phyloP scores from a whole-genome alignment of 2,329 filamentous ascomycete species.

The Byssochlamys sp. region DNA sequence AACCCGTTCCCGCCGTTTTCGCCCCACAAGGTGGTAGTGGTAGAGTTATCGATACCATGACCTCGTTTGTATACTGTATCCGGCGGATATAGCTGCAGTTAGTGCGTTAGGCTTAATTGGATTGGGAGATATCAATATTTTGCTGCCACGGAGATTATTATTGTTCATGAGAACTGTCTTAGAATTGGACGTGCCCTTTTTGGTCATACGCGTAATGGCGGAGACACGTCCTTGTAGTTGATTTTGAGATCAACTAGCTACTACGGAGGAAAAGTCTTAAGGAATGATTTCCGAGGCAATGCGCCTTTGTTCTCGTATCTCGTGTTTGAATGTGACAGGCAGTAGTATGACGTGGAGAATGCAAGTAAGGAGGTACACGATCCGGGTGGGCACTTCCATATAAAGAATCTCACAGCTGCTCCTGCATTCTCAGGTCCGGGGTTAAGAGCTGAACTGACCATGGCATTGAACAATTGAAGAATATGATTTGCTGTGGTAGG shows the following conservation, averaged over 20 bases:
- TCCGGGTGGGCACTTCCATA: not conserved
- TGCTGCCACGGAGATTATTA: not conserved
- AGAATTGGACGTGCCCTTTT: not conserved
- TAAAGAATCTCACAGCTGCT: not conserved
- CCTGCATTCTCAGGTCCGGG: not conserved
- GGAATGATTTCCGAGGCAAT: not conserved
- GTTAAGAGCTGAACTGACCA: not conserved
- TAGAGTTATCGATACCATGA: too few relatives aligned
- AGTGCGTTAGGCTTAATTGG: too few relatives aligned
- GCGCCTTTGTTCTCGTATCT: not conserved
- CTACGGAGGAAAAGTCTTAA: not conserved
- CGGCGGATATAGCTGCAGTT: too few relatives aligned
- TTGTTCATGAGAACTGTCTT: not conserved
- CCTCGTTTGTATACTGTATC: too few relatives aligned
- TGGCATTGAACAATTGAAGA: not conserved
- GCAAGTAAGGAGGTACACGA: not conserved
- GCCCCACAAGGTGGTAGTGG: too few relatives aligned
- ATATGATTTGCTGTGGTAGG: not conserved
- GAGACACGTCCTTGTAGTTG: not conserved
- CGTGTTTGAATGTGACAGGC: slow-evolving; percentile 1
- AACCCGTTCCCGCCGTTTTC: not conserved
- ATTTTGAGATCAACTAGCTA: not conserved
- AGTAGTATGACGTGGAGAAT: not conserved
- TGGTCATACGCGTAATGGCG: not conserved
- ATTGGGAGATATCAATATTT: not conserved